Conservation (phyloP, 2,329 filamentous ascomycete genomes). For the Hortaea werneckii region DNA sequence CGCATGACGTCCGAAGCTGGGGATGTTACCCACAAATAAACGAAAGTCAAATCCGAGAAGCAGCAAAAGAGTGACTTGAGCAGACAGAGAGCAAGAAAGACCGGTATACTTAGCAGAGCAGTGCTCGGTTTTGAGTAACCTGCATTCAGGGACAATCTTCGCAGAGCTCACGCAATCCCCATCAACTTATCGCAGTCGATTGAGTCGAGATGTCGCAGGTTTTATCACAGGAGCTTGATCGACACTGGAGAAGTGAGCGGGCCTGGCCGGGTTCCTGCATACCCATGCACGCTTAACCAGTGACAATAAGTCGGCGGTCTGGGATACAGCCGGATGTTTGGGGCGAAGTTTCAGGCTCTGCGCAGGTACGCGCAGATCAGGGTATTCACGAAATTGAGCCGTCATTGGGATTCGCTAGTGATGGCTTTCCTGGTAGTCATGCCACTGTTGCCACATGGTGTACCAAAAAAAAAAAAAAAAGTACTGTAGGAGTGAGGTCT, state of each 20-base stretch:
- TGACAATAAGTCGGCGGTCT: too few species aligned
- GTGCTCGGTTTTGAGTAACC: neutral
- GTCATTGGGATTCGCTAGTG: too few species aligned
- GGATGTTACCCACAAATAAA: neutral
- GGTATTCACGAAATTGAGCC: too few species aligned
- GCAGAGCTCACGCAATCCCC: neutral
- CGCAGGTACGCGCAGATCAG: neutral
- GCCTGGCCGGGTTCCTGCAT: too few species aligned
- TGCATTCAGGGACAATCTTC: neutral
- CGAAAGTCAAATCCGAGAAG: neutral
- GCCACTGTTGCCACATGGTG: too few species aligned
- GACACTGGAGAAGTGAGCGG: neutral
- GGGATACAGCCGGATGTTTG: neutral
- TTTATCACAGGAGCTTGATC: neutral
- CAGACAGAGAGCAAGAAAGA: neutral
- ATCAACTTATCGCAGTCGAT: neutral
- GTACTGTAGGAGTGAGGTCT: too few species aligned
- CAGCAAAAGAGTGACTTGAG: neutral
- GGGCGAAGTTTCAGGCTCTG: neutral
- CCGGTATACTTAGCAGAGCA: neutral
- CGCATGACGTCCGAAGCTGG: slow-evolving; percentile 7
- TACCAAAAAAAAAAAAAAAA: too few species aligned
- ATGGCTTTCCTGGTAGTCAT: too few species aligned
- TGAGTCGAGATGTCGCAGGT: neutral
- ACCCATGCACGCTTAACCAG: too few species aligned